Percentiles rank a stretch among this genome's conserved stretches.
Evolutionary conservation across 352 stramenopile species (phyloP).

Genomic region (Pythium brassicae): DNA sequence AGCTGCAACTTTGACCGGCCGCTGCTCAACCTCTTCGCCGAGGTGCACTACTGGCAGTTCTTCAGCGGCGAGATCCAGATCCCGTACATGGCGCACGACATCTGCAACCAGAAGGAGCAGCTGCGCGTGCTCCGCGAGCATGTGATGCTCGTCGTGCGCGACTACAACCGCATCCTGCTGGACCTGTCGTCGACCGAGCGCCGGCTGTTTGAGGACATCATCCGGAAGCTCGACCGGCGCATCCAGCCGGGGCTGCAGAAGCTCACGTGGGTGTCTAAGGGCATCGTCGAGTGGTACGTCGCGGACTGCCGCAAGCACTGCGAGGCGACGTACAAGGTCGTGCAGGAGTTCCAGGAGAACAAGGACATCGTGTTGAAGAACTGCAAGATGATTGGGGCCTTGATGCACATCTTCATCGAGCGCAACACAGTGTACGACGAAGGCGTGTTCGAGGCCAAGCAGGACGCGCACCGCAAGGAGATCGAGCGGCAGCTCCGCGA

Average conservation of each 20-base stretch:
- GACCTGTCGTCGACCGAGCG: constrained; percentile 88
- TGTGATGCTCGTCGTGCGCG: constrained; percentile 93
- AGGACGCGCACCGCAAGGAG: constrained; percentile 84
- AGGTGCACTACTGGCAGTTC: constrained; percentile 91
- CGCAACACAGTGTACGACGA: constrained; percentile 93
- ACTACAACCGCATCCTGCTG: constrained; percentile 95
- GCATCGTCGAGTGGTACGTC: constrained; percentile 92
- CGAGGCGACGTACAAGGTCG: constrained; percentile 85
- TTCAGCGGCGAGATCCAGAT: constrained; percentile 93
- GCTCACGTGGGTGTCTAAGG: constrained; percentile 91
- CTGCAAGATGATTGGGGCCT: constrained; percentile 84
- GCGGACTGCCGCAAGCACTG: constrained; percentile 88
- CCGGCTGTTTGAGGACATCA: constrained; percentile 93
- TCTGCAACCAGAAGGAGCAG: constrained; percentile 93
- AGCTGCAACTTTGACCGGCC: constrained; percentile 94
- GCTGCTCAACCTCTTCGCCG: constrained; percentile 90
- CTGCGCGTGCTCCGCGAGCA: constrained; percentile 90
- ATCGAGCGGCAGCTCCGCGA: constrained; percentile 76
- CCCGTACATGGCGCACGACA: constrained; percentile 93
- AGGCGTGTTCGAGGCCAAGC: constrained; percentile 89
- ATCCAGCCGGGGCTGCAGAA: constrained; percentile 92
- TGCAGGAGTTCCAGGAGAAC: constrained; percentile 88
- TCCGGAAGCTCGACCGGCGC: constrained; percentile 90
- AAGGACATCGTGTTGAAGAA: constrained; percentile 85
- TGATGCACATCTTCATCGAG: constrained; percentile 92